Percentiles rank a stretch among this genome's conserved stretches.
phyloP scores from a whole-genome alignment of 352 stramenopile genomes.

The Aphanomyces invadans region DNA sequence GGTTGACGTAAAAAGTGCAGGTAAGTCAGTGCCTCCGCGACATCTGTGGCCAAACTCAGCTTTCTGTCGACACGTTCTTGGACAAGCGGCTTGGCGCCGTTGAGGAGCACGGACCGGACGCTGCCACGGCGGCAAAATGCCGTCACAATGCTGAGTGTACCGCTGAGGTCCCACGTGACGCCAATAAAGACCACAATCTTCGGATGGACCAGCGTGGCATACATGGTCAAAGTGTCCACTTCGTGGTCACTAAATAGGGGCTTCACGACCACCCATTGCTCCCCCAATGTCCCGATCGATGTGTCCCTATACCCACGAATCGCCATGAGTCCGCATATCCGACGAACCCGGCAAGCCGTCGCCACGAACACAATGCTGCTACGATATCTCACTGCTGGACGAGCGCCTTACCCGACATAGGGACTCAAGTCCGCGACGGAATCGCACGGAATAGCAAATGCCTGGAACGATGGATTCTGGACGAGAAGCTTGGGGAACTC shows the following conservation, averaged over 20 bases:
- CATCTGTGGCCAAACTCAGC: slow-evolving; percentile 34
- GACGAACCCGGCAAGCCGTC: too few relatives aligned
- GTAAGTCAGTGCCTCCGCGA: slow-evolving; percentile 38
- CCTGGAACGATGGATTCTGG: neutral
- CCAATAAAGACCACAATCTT: slow-evolving; percentile 48
- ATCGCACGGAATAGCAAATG: slow-evolving; percentile 1
- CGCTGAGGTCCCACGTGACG: slow-evolving; percentile 40
- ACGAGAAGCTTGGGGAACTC: neutral
- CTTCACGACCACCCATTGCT: neutral
- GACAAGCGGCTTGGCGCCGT: slow-evolving; percentile 20
- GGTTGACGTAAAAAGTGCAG: slow-evolving; percentile 33
- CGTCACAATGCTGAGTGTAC: slow-evolving; percentile 41
- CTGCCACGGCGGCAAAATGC: slow-evolving; percentile 45
- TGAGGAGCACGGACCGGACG: slow-evolving; percentile 34
- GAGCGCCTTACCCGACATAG: slow-evolving; percentile 8
- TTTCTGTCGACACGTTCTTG: slow-evolving; percentile 7
- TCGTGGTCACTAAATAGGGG: slow-evolving; percentile 4
- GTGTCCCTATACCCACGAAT: slow-evolving; percentile 10
- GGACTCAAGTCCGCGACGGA: neutral
- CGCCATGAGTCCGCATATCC: neutral
- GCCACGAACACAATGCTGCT: too few relatives aligned
- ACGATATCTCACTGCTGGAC: too few relatives aligned
- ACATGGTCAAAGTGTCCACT: slow-evolving; percentile 27
- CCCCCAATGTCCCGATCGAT: neutral
- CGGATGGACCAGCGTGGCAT: slow-evolving; percentile 40